Percentiles rank a stretch among this genome's conserved stretches.
phyloP scores from a whole-genome alignment of 257 asterid species.

The Pogostemon cablin region DNA sequence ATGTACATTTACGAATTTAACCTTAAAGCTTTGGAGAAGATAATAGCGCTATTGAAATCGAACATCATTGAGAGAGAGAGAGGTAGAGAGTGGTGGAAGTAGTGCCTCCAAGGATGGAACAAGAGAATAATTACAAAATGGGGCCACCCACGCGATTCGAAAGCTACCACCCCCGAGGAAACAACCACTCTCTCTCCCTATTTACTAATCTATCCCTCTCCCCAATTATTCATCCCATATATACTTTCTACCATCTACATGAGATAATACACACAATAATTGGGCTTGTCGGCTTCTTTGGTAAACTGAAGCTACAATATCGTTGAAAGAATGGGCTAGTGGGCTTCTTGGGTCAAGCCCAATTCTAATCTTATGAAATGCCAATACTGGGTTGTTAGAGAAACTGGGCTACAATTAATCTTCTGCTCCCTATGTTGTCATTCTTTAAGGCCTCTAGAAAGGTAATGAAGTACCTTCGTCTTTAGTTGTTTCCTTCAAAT shows the following conservation, averaged over 20 bases:
- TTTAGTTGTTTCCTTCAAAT: background rate
- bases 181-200: constrained; percentile 34
- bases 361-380: background rate
- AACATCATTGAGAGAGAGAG: background rate
- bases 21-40: too few relatives aligned
- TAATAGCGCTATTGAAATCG: too few relatives aligned
- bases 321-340: background rate
- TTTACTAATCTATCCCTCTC: constrained; percentile 25
- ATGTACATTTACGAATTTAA: too few relatives aligned
- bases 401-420: background rate
- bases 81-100: background rate
- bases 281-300: background rate
- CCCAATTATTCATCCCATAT: background rate
- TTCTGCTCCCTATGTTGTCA: background rate
- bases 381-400: background rate
- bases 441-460: background rate
- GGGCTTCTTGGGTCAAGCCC: background rate
- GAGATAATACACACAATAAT: background rate
- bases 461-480: too few relatives aligned
- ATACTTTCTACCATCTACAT: too few relatives aligned
- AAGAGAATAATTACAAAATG: constrained; percentile 42
- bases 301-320: too few relatives aligned
- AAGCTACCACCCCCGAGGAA: constrained; percentile 59
- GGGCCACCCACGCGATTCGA: constrained; percentile 38
- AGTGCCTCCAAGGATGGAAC: constrained; percentile 49